Conservation (phyloP, 345 rosid species). For the Anastatica hierochuntica region DNA sequence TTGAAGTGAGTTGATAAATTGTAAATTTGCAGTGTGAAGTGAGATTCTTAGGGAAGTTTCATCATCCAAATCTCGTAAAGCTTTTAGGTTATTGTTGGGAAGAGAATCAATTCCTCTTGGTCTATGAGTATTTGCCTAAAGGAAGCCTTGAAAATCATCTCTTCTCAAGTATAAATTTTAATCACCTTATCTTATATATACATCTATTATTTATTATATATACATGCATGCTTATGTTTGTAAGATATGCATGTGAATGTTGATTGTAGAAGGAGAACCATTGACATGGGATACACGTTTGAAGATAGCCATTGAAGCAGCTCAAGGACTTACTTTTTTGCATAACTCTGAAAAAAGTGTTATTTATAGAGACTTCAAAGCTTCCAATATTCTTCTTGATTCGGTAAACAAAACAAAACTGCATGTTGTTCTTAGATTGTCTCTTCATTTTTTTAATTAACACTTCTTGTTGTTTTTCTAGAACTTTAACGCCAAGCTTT, state of each 20-base stretch:
- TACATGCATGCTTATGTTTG: too few relatives aligned
- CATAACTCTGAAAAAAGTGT: conserved; percentile 76
- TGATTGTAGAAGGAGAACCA: conserved; percentile 45
- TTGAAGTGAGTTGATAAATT: too few relatives aligned
- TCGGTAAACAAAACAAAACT: conserved; percentile 31
- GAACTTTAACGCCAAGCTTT: conserved; percentile 64
- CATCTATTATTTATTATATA: background rate
- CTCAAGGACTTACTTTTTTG: conserved; percentile 59
- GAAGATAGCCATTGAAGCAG: conserved; percentile 69
- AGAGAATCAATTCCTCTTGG: conserved; percentile 55
- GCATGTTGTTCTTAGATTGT: conserved; percentile 18
- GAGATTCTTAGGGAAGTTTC: conserved; percentile 63
- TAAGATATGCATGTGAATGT: too few relatives aligned
- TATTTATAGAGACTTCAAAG: conserved; percentile 77
- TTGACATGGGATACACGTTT: conserved; percentile 55
- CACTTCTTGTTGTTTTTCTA: conserved; percentile 21
- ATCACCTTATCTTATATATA: too few relatives aligned
- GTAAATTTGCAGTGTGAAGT: conserved; percentile 63
- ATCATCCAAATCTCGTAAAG: conserved; percentile 74
- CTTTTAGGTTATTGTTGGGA: conserved; percentile 83
- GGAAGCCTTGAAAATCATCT: conserved; percentile 81
- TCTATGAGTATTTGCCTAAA: conserved; percentile 62
- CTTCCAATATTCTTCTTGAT: conserved; percentile 79
- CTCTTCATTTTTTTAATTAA: background rate
- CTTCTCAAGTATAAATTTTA: conserved; percentile 42